These are phyloP conservation scores for Dothistroma septosporum DNA, from an alignment of 2,329 filamentous ascomycete species.

Conservation along the genomic window DNA sequence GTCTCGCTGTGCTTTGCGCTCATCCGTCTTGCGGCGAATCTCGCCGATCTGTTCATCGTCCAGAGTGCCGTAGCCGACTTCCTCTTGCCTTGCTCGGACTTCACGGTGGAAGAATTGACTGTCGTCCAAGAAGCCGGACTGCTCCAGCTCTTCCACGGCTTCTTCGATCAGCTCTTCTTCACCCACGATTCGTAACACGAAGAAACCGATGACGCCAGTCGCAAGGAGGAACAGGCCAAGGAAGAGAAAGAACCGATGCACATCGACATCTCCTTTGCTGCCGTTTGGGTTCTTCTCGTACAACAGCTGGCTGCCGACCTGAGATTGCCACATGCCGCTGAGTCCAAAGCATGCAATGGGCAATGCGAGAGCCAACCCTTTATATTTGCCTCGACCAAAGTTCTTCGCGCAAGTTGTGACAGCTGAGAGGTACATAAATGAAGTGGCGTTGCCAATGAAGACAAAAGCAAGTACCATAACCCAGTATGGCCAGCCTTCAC, in stretches of 20 bases:
- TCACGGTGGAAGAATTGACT: conserved; percentile 65
- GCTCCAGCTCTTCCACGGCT: conserved; percentile 84
- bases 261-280: conserved; percentile 57
- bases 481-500: conserved; percentile 65
- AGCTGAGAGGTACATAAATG: conserved; percentile 81
- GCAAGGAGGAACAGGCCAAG: conserved; percentile 66
- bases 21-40: conserved; percentile 43
- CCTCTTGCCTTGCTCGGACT: conserved; percentile 38
- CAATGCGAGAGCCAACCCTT: conserved; percentile 80
- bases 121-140: conserved; percentile 75
- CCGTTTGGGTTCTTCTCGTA: conserved; percentile 66
- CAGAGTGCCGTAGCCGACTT: conserved; percentile 59
- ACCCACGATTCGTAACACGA: conserved; percentile 73
- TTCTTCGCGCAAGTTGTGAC: conserved; percentile 98
- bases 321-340: conserved; percentile 93
- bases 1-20: conserved; percentile 45
- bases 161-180: conserved; percentile 86
- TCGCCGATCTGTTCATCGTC: conserved; percentile 44
- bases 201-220: conserved; percentile 68
- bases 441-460: conserved; percentile 75
- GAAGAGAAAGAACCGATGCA: conserved; percentile 86
- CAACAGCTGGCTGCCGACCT: conserved; percentile 74
- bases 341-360: conserved; percentile 91
- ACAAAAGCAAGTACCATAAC: conserved; percentile 85
- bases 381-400: conserved; percentile 82